Conservation (phyloP, 2,329 filamentous ascomycete genomes). For the Harringtonia aguacate region DNA sequence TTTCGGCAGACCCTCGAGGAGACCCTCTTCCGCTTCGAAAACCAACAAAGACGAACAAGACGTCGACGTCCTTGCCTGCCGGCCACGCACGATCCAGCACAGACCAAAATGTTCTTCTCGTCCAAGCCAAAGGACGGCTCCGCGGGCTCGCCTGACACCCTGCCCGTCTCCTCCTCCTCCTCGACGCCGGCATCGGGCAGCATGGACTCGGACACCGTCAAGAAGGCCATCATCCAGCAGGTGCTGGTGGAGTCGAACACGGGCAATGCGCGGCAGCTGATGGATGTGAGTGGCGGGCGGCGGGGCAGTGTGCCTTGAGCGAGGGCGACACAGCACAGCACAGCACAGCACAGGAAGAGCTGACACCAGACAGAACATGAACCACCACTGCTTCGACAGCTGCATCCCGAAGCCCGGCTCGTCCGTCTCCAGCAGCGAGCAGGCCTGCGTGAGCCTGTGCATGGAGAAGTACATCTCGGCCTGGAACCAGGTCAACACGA, state of each 20-base stretch:
- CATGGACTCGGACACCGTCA: constrained; percentile 50
- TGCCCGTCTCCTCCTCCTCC: neutral
- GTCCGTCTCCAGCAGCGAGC: constrained; percentile 56
- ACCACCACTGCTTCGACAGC: constrained; percentile 70
- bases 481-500: constrained; percentile 64
- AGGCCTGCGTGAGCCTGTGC: constrained; percentile 61
- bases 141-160: constrained; percentile 2
- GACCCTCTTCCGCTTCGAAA: too few species aligned
- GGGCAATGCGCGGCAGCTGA: constrained; percentile 57
- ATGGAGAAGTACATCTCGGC: constrained; percentile 79
- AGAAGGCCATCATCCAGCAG: constrained; percentile 54
- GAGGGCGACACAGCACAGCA: constrained; percentile 40
- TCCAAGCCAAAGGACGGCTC: constrained; percentile 8
- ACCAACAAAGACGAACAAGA: too few species aligned
- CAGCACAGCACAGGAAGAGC: constrained; percentile 19
- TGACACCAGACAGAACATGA: constrained; percentile 54
- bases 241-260: constrained; percentile 54
- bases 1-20: neutral
- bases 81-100: too few species aligned
- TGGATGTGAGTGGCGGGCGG: constrained; percentile 50
- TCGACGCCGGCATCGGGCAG: constrained; percentile 15
- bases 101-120: constrained; percentile 10
- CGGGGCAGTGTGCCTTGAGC: too few species aligned
- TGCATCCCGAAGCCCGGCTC: constrained; percentile 62
- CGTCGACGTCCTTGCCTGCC: too few species aligned